These are phyloP conservation scores for Blastobotrys malaysiensis DNA, from an alignment of 1,139 yeast species.

Conservation along the genomic window DNA sequence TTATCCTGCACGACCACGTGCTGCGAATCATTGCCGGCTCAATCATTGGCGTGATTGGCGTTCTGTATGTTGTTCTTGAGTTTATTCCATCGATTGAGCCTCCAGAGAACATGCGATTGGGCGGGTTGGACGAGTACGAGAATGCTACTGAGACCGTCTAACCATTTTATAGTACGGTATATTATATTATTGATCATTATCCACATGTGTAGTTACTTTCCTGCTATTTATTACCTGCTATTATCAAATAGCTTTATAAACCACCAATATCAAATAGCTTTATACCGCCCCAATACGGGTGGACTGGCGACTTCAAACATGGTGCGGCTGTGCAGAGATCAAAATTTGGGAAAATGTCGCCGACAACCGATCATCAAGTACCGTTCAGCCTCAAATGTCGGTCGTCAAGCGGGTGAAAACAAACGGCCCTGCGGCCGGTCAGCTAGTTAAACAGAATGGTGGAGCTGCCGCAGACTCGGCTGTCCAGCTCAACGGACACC, in stretches of 20 bases:
- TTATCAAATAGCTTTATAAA: too few species aligned
- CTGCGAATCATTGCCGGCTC: slow-evolving; percentile 53
- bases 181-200: neutral
- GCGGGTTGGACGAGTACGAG: slow-evolving; percentile 23
- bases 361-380: neutral
- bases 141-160: slow-evolving; percentile 30
- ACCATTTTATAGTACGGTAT: neutral
- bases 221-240: too few species aligned
- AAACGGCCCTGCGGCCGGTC: neutral
- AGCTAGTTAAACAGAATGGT: neutral
- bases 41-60: slow-evolving; percentile 53
- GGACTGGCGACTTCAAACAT: too few species aligned
- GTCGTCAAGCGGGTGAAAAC: neutral
- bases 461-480: neutral
- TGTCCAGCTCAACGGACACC: slow-evolving; percentile 22
- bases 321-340: neutral
- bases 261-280: too few species aligned
- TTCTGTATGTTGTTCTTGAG: slow-evolving; percentile 55
- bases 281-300: too few species aligned
- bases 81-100: slow-evolving; percentile 65
- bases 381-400: neutral
- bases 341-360: neutral
- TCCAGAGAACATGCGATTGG: slow-evolving; percentile 59
- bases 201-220: too few species aligned
- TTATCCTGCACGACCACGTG: slow-evolving; percentile 55